Base-by-base conservation (phyloP, 1,139 yeast species). In the Yamadazyma aaseri region DNA sequence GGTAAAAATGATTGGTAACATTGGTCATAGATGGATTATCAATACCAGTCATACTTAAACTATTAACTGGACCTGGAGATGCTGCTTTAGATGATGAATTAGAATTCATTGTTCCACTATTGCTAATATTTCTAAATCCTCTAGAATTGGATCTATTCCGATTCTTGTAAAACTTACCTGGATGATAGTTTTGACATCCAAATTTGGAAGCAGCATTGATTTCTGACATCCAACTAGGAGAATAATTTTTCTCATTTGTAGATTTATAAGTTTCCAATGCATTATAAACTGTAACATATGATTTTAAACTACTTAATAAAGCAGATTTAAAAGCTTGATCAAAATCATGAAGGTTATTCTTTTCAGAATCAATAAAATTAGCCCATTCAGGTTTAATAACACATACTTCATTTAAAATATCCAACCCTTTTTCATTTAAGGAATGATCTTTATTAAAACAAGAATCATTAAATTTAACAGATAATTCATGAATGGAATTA, bases 181-280 rank as follows among this genome's bases (percentile, higher is more conserved):
- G 50, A 2, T 71, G 65, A 44, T 63, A 63, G 27, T 49, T 46
- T 35, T 47, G 56, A 10, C 73, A 73, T 4, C 73, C 74, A 55
- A 67, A 69, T 30, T 63, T 69, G 28, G 65, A 49, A 26, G 71
- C 61, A 2, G 73, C 74, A 40, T 60, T 65, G 39, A 58, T 57
- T 39, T 69, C 75, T 5, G 59, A 53, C 38, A 64, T 38, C 34
- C 53, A 56, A 11, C 51, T 51, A 2, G 73, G 69, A 30, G 57
- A 60, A 42, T 69, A 69, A 17, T 41, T 45, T 5, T 50, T 45
- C 33, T 63, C 65, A 5, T 28, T 42, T 21, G 49, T 50, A 14
- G 47, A 45, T 31, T 59, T 62, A n/a, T 58, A 54, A 24, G 49
- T 45, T 35, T 69, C 74, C 14, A 62, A 36, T 11, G 58, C 42